These are phyloP conservation scores for Mucor ambiguus DNA, from an alignment of 371 early-diverging fungal genomes.

Conservation along the genomic window DNA sequence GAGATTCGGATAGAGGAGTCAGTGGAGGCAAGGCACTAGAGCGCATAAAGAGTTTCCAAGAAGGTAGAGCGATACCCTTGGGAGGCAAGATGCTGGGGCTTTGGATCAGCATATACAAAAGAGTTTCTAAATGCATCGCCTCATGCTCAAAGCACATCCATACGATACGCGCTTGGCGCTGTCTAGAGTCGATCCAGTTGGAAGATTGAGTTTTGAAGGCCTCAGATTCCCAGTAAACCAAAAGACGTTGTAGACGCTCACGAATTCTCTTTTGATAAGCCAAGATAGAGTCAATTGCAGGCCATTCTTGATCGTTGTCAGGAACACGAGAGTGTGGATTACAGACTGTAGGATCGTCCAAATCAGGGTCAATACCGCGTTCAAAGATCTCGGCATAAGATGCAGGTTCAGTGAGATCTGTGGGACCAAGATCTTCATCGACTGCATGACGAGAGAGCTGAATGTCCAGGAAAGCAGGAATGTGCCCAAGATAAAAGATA, in stretches of 20 bases:
- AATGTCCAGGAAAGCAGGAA: constrained; percentile 88
- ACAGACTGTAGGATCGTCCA: constrained; percentile 78
- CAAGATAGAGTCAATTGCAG: constrained; percentile 61
- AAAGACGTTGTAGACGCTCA: constrained; percentile 51
- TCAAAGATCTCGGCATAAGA: constrained; percentile 81
- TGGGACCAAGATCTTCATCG: constrained; percentile 38
- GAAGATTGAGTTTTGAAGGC: constrained; percentile 20
- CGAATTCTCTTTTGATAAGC: constrained; percentile 70
- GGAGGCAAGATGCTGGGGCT: constrained; percentile 48
- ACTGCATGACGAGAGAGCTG: constrained; percentile 66
- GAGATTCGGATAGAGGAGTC: constrained; percentile 15
- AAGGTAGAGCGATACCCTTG: constrained; percentile 27
- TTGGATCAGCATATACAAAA: constrained; percentile 89
- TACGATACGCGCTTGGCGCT: constrained; percentile 62
- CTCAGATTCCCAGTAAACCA: constrained; percentile 44
- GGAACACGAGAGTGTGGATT: constrained; percentile 86
- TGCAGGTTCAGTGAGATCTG: constrained; percentile 55
- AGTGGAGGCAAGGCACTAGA: constrained; percentile 7
- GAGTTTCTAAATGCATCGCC: constrained; percentile 88
- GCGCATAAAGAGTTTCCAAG: constrained; percentile 21
- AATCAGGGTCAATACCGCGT: constrained; percentile 92
- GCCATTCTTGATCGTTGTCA: constrained; percentile 65
- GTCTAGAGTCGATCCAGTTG: constrained; percentile 24
- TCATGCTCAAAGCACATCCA: constrained; percentile 93
- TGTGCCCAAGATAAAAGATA: constrained; percentile 91